Conservation (phyloP, 192 early-diverging fungal species). For the Mortierella antarctica region DNA sequence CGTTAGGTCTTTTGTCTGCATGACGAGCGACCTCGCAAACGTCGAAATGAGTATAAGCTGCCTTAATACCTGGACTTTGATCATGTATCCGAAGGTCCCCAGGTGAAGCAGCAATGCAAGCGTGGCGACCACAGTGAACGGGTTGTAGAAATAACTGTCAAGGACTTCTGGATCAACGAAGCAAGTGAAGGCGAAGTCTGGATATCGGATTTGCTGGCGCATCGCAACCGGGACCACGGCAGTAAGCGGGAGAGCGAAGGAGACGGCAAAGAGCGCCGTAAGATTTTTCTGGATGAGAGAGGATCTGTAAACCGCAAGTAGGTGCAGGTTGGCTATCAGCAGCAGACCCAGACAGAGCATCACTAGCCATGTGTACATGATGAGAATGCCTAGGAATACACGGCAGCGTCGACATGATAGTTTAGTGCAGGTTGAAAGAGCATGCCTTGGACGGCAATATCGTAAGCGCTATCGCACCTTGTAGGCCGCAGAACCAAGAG, state of each 20-base stretch:
- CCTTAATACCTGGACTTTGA: constrained; percentile 9
- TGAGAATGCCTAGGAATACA: constrained; percentile 11
- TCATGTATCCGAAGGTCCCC: constrained; percentile 25
- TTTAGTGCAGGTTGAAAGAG: neutral
- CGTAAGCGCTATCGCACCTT: constrained; percentile 20
- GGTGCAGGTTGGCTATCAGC: constrained; percentile 35
- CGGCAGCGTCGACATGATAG: neutral
- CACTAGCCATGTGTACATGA: constrained; percentile 21
- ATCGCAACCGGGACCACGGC: constrained; percentile 23
- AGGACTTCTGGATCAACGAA: constrained; percentile 25
- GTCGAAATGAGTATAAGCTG: no score
- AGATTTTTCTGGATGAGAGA: constrained; percentile 16
- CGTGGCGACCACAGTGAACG: constrained; percentile 20
- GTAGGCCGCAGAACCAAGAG: constrained; percentile 44
- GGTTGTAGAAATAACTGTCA: constrained; percentile 26
- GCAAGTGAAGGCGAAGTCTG: constrained; percentile 34
- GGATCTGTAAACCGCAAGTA: constrained; percentile 19
- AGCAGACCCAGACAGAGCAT: constrained; percentile 24
- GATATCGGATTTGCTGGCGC: constrained; percentile 24
- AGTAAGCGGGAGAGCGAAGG: constrained; percentile 21
- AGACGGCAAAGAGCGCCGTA: constrained; percentile 17
- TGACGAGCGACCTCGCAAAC: no score
- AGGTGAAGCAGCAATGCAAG: constrained; percentile 31
- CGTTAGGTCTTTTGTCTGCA: no score
- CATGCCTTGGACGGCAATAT: neutral